Evolutionary conservation across 2,329 filamentous ascomycete species (phyloP).

Genomic region (Ceratocystis colombiana): DNA sequence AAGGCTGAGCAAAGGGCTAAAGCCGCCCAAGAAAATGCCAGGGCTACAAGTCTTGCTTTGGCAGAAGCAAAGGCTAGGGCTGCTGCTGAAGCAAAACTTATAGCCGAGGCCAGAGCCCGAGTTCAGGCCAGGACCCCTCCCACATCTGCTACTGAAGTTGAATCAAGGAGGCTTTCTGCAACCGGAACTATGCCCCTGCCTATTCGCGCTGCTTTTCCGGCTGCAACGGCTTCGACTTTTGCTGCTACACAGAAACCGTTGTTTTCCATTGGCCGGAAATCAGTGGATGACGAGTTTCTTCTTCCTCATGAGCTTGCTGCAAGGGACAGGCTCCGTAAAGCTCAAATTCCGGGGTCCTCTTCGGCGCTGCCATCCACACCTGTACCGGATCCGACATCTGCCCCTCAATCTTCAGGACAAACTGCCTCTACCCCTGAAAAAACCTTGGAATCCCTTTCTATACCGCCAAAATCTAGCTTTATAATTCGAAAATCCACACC

Average conservation of each 20-base stretch:
- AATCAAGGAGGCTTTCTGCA: conserved; percentile 6
- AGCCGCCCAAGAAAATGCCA: conserved; percentile 7
- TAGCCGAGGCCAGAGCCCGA: not conserved
- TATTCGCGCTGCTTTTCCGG: not conserved
- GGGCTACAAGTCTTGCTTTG: not conserved
- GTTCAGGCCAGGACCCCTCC: not conserved
- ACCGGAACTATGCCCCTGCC: not conserved
- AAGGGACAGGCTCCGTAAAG: conserved; percentile 1
- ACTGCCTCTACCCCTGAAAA: not conserved
- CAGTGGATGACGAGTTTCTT: conserved; percentile 12
- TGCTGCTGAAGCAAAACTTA: not conserved
- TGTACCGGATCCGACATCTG: not conserved
- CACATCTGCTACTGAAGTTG: not conserved
- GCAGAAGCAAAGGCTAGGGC: not conserved
- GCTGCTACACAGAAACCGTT: conserved; percentile 1
- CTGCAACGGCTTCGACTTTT: not conserved
- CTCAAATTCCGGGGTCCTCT: not conserved
- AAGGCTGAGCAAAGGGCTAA: not conserved
- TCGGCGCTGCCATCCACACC: not conserved
- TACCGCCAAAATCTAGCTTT: conserved; percentile 12
- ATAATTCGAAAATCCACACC: conserved; percentile 15
- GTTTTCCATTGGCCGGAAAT: conserved; percentile 7
- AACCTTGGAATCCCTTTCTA: not conserved
- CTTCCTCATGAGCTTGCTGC: conserved; percentile 13
- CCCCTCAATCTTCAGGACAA: not conserved